phyloP scores from a whole-genome alignment of 352 stramenopile genomes.

The Phytophthora pisi region DNA sequence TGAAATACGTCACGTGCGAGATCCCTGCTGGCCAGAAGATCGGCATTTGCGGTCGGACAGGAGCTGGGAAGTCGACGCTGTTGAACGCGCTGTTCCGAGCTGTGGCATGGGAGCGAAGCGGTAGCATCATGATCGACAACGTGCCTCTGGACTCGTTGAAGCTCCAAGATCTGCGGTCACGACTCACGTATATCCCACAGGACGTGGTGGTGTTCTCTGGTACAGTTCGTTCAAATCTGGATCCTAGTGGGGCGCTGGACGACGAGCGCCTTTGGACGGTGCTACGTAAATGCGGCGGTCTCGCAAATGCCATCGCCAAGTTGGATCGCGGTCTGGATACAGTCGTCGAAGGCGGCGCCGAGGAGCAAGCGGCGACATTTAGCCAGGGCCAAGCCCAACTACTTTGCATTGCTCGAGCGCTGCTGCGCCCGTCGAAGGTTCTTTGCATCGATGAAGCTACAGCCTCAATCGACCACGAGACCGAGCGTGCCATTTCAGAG shows the following conservation, averaged over 20 bases:
- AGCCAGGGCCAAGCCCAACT: constrained; percentile 81
- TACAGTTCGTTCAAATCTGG: constrained; percentile 86
- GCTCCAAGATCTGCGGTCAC: constrained; percentile 64
- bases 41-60: constrained; percentile 89
- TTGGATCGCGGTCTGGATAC: constrained; percentile 61
- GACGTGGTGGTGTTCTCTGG: constrained; percentile 84
- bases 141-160: constrained; percentile 66
- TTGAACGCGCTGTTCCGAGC: constrained; percentile 83
- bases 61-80: constrained; percentile 91
- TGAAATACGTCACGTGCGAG: constrained; percentile 51
- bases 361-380: constrained; percentile 50
- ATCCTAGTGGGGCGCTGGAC: constrained; percentile 48
- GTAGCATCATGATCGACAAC: constrained; percentile 75
- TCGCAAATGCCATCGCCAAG: constrained; percentile 49
- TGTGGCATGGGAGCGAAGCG: constrained; percentile 52
- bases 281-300: constrained; percentile 50
- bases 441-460: constrained; percentile 94
- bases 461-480: constrained; percentile 90
- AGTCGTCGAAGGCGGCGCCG: constrained; percentile 42
- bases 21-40: constrained; percentile 68
- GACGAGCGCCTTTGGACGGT: constrained; percentile 70
- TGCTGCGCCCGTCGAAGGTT: constrained; percentile 92
- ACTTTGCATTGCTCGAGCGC: constrained; percentile 74
- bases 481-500: constrained; percentile 77
- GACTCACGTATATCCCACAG: constrained; percentile 86